A percentile compares a stretch with the other conserved stretches of the same genome.
Conservation (phyloP, 345 rosid species). For the Microcos paniculata region DNA sequence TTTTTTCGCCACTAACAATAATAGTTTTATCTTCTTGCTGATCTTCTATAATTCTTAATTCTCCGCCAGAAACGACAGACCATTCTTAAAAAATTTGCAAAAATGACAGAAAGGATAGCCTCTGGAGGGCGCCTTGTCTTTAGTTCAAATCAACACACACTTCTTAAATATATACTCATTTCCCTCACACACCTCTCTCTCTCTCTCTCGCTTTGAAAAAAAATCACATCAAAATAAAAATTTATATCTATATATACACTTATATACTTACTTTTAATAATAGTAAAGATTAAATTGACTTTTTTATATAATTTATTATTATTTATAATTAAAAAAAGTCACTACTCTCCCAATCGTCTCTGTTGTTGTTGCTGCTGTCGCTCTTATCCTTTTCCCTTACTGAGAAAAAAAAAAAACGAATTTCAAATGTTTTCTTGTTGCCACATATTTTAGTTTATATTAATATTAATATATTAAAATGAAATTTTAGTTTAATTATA, state of each 20-base stretch:
- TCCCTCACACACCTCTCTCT: neutral
- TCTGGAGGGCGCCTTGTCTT: conserved; percentile 49
- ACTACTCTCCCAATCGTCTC: neutral
- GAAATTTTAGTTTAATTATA: neutral
- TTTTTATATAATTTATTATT: neutral
- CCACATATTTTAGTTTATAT: neutral
- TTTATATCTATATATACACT: neutral
- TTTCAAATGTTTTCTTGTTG: conserved; percentile 7
- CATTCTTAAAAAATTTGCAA: conserved; percentile 13
- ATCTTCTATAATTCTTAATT: conserved; percentile 22
- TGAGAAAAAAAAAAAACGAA: neutral
- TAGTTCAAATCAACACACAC: conserved; percentile 33
- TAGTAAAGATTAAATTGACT: neutral
- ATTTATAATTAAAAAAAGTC: neutral
- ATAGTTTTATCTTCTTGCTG: conserved; percentile 16
- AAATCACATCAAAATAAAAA: neutral
- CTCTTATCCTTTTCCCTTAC: neutral
- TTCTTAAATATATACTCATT: neutral
- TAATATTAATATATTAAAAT: neutral
- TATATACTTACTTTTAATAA: neutral
- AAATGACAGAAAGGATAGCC: conserved; percentile 51
- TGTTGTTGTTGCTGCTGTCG: neutral
- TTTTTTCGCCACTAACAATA: neutral
- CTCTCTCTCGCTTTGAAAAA: neutral
- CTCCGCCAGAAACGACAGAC: conserved; percentile 30